Base-by-base conservation (phyloP, 257 asterid genomes). In the Oldenlandia corymbosa region DNA sequence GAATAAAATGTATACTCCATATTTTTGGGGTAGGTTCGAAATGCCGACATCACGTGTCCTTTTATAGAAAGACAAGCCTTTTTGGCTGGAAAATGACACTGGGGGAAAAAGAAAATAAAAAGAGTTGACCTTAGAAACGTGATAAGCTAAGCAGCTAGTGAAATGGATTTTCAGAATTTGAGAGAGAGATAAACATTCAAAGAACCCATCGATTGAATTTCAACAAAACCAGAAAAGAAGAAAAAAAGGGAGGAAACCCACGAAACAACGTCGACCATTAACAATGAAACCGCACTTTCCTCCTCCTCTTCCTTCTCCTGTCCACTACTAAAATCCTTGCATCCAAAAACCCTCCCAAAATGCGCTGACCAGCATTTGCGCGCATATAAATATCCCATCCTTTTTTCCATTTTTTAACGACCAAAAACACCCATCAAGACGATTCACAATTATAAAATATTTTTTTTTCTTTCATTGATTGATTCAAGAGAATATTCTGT, bases 51-150 rank as follows among this genome's bases (percentile, higher is more conserved):
- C 67, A 50, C 50, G 66, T 37, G 47, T 7, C 20, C 31, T 10
- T 11, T 17, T 28, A 52, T 52, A 27, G 54, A 21, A 27, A 55
- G 51, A 42, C 11, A 45, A 51, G 7, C 18, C 28, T 42, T 21
- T 42, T 21, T 65, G 23, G 51, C 41, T 27, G 51, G 5, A 49
- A 49, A 68, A 58, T 16, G 62, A 53, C 46, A 50, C 26, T 34
- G 34, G 17, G 27, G 31, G 39, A 26, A 27, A 32, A 20, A 57
- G 23, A 34, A 60, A 59, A 58, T 37, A 45, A 39, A 30, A 39
- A 39, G 47, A 51, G 73, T 69, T 69, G 73, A 69, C 73, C 51
- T 60, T 41, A 11, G 30, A 21, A 39, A 16, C 8, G 42, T 58
- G 66, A 27, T 24, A 26, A 42, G 39, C 0, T 34, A 34, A 34